phyloP scores from a whole-genome alignment of 768 basidiomycete species.

The Ramaria sp. region DNA sequence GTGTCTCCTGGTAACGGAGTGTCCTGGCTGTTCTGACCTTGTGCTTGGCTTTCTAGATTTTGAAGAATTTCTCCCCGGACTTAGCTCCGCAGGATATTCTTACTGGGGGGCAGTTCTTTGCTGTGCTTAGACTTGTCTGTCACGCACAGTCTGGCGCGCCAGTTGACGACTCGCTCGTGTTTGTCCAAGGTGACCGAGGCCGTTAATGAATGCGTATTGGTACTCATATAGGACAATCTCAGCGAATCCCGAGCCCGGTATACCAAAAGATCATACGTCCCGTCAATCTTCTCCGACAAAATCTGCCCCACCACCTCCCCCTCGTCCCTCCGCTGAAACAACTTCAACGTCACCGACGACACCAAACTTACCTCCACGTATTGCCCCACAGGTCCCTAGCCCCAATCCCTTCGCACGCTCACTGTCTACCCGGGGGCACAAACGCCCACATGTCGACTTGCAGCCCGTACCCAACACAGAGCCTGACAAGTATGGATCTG shows the following conservation, averaged over 20 bases:
- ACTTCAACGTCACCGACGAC: not conserved
- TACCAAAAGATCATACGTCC: not conserved
- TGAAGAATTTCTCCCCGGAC: slow-evolving; percentile 51
- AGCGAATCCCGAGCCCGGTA: slow-evolving; percentile 6
- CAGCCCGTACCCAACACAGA: not conserved
- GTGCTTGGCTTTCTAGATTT: slow-evolving; percentile 32
- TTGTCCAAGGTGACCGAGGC: slow-evolving; percentile 50
- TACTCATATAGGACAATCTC: not conserved
- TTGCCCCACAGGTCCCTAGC: not conserved
- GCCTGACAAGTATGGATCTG: not conserved
- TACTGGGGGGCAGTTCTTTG: slow-evolving; percentile 66
- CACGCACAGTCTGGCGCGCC: slow-evolving; percentile 53
- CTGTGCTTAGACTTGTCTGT: slow-evolving; percentile 52
- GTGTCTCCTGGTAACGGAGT: slow-evolving; percentile 16
- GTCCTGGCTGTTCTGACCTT: not conserved
- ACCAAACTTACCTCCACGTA: not conserved
- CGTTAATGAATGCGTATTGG: no score
- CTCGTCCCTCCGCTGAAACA: not conserved
- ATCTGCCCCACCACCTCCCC: not conserved
- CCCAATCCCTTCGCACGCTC: slow-evolving; percentile 2
- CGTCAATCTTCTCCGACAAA: not conserved
- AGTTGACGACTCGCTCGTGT: slow-evolving; percentile 56
- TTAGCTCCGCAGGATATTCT: slow-evolving; percentile 42
- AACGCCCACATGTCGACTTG: no score
- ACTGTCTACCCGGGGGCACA: not conserved